Evolutionary conservation across 148 eudicot genomes (phyloP), one percentile per base, ranked within the genome.

Genomic region (Vaccinium darrowii): DNA sequence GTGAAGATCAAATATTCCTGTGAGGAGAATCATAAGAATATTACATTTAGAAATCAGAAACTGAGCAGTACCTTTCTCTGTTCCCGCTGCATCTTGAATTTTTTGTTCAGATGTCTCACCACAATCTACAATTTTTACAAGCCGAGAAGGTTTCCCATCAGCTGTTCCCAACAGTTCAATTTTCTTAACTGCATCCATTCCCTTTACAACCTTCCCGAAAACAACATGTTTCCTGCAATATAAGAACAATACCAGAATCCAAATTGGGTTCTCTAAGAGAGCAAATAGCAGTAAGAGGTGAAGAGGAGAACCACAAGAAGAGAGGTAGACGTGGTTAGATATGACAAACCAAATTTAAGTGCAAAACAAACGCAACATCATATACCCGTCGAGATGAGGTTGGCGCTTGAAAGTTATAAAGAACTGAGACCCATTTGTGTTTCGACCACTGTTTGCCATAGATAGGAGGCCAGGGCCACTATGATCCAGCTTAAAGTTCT

Each of bases 391-490:
- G 83, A 97, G 99, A 92, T 93, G 94, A 57, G 93, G 96, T 79
- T 90, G 92, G 82, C 91, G 92, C 86, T 95, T 95, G 91, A 95
- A 97, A 71, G 76, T 88, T 85, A 97, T 91, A 81, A 97, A 97
- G 85, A 97, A 97, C 89, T 97, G 99, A 77, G 99, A 97, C 7
- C 99, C 99, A 85, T 97, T 97, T 84, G 98, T 91, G 87, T 90
- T 89, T 60, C 90, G 94, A 83, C 99, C 99, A 84, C 94, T 84
- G 83, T 97, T 97, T 87, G 99, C 99, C 99, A 97, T 97, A 74
- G 98, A 97, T 80, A 97, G 92, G 84, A 93, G 82, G 86, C 99
- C 99, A 74, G 95, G 89, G 47, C 74, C 91, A 85, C 71, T 87
- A 87, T 97, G 98, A 19, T 91, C 91, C 91, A 91, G 25, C 87